Conservation (phyloP, 768 basidiomycete species). For the Leccinum aurantiacum region DNA sequence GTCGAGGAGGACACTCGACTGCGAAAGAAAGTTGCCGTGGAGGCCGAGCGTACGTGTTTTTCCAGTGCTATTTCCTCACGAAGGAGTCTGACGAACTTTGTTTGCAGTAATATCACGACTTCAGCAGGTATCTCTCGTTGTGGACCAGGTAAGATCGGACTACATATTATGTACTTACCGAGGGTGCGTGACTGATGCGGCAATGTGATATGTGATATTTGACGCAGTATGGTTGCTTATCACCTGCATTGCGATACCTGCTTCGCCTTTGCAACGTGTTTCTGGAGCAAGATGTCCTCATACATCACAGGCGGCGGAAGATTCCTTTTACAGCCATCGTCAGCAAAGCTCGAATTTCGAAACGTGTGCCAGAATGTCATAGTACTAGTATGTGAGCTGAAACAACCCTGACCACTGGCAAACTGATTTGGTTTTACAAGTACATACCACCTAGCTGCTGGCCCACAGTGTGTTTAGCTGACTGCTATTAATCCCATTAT, state of each 20-base stretch:
- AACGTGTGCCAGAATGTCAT: neutral
- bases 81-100: conserved; percentile 5
- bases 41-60: conserved; percentile 65
- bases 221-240: neutral
- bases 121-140: conserved; percentile 72
- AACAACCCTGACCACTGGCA: neutral
- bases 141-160: conserved; percentile 45
- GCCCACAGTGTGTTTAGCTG: neutral
- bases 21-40: conserved; percentile 66
- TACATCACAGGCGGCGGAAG: neutral
- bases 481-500: neutral
- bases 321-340: neutral
- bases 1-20: conserved; percentile 69
- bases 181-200: neutral
- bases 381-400: neutral
- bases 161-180: neutral
- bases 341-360: neutral
- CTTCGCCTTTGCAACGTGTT: conserved; percentile 10
- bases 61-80: neutral
- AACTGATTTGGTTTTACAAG: neutral
- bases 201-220: neutral
- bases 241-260: neutral
- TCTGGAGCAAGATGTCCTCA: neutral
- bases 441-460: neutral
- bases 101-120: conserved; percentile 71